phyloP scores from a whole-genome alignment of 345 rosid species.

The Cardamine chenopodiifolia region DNA sequence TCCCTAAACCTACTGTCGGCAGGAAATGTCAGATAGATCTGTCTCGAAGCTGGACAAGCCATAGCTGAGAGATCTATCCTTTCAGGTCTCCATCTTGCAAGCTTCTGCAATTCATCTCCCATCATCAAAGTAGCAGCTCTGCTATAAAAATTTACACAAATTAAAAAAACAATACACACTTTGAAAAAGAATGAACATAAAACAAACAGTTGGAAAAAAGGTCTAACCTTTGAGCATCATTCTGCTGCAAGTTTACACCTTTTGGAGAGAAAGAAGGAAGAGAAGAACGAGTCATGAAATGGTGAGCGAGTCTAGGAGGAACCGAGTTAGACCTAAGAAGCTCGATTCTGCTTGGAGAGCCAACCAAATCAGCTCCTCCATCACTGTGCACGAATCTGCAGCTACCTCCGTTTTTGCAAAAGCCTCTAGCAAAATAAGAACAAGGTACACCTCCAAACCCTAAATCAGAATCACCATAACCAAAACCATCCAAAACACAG shows the following conservation, averaged over 20 bases:
- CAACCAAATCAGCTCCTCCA: slow-evolving; percentile 48
- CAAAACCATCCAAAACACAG: slow-evolving; percentile 64
- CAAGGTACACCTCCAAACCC: slow-evolving; percentile 92
- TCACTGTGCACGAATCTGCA: slow-evolving; percentile 84
- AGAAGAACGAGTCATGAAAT: slow-evolving; percentile 54
- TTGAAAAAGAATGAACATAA: background rate
- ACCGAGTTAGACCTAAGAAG: slow-evolving; percentile 83
- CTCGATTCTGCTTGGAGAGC: slow-evolving; percentile 83
- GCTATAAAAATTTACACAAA: slow-evolving; percentile 1
- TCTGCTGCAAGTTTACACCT: slow-evolving; percentile 61
- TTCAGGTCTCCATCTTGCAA: slow-evolving; percentile 77
- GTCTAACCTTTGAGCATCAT: slow-evolving; percentile 65
- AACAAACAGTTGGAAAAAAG: slow-evolving; percentile 1
- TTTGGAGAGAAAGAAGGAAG: slow-evolving; percentile 77
- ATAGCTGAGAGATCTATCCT: slow-evolving; percentile 62
- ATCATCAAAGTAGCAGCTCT: slow-evolving; percentile 73
- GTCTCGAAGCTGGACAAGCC: slow-evolving; percentile 88
- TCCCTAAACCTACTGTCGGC: slow-evolving; percentile 95
- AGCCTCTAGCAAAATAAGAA: slow-evolving; percentile 86
- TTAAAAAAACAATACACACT: background rate
- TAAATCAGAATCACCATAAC: slow-evolving; percentile 60
- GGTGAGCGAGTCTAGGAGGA: slow-evolving; percentile 67
- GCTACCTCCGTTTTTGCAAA: slow-evolving; percentile 80
- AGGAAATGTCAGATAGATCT: slow-evolving; percentile 94
- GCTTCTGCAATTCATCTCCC: slow-evolving; percentile 72